Evolutionary conservation across 192 early-diverging fungal species (phyloP), one percentile per base, ranked within the genome.

Genomic region (Coemansia sp.): DNA sequence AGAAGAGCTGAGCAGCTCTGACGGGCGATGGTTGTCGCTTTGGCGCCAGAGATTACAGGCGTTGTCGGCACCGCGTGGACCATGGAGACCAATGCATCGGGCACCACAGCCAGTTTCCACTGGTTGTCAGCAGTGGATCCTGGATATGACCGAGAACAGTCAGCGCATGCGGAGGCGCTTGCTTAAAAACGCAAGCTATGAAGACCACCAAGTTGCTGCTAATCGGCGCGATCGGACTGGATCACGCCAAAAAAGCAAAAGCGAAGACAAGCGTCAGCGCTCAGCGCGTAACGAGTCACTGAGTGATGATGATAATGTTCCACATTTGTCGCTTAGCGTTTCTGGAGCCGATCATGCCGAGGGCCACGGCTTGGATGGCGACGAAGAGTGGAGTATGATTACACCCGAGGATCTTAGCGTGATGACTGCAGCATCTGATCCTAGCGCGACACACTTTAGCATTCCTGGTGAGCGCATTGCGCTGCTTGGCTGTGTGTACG

Each of bases 141-240:
- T 78, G 11, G 75, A 78, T 23, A 25, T n/a, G 11, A n/a, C 62
- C 2, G 75, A 78, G 20, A 72, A 78, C 66, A 66, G 53, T 51
- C 48, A 44, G 21, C 69, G 75, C 17, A 78, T 78, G 75, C 51
- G 71, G n/a, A 51, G 69, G 10, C 71, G 71, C 36, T 50, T 78
- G 46, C 34, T 52, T 8, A 49, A 52, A 34, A 72, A 69, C 36
- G 17, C 23, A 1, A 62, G 62, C 36, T 69, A 40, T 23, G 71
- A 72, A 55, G 64, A 63, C 42, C 75, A 78, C 22, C 48, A 23
- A 6, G 11, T 66, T 38, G 75, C 75, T n/a, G 70, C 67, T 11
- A 57, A 44, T 14, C 50, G 75, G 4, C 69, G 75, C 38, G 75
- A 78, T 17, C 65, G 60, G 25, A 72, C 66, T 5, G 69, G 69